phyloP scores from a whole-genome alignment of 352 stramenopile species.

The Globisporangium mamillatum region DNA sequence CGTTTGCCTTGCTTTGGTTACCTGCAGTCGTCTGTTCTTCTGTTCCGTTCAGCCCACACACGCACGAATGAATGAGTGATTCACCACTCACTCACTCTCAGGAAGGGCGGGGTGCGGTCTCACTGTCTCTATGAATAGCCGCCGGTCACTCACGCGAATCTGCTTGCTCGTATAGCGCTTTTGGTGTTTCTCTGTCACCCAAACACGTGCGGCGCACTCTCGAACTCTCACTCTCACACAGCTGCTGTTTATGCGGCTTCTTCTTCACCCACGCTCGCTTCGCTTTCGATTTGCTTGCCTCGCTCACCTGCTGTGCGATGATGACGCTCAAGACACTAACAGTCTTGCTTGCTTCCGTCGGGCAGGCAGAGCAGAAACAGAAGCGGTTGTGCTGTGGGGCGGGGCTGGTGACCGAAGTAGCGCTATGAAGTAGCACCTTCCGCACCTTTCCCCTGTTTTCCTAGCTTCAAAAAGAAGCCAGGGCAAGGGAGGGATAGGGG shows the following conservation, averaged over 20 bases:
- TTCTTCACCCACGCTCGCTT: neutral
- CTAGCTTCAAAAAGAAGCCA: neutral
- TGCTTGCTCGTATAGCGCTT: neutral
- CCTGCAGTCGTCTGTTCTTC: neutral
- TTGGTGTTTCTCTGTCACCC: neutral
- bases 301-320: neutral
- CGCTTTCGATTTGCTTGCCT: neutral
- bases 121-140: neutral
- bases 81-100: neutral
- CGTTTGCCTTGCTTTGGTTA: neutral
- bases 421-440: neutral
- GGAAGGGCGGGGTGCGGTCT: neutral
- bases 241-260: neutral
- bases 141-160: neutral
- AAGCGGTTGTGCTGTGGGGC: neutral
- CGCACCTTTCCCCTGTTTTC: neutral
- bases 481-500: slow-evolving; percentile 2
- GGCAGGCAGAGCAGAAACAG: neutral
- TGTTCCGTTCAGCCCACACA: neutral
- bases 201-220: neutral
- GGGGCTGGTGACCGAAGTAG: neutral
- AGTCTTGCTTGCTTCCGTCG: slow-evolving; percentile 2
- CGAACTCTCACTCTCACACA: neutral
- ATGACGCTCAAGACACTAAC: neutral
- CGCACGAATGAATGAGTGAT: neutral